These are phyloP conservation scores for Coemansia sp. DNA, from an alignment of 192 early-diverging fungal species.

Conservation along the genomic window DNA sequence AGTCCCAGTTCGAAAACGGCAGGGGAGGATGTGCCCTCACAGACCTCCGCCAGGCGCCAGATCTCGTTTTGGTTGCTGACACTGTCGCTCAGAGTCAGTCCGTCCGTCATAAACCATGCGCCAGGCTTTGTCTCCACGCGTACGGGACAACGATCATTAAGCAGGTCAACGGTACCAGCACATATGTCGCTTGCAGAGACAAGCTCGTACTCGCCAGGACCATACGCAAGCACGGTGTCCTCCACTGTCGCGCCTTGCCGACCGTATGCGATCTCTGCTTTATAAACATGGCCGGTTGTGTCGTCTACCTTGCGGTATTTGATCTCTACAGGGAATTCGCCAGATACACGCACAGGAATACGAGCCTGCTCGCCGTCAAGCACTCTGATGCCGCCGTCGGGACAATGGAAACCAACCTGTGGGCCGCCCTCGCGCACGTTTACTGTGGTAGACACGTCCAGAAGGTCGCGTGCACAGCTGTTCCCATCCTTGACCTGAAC, in stretches of 20 bases:
- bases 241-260: constrained; percentile 6
- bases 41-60: constrained; percentile 26
- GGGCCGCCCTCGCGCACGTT: constrained; percentile 44
- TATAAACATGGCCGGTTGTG: constrained; percentile 9
- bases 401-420: constrained; percentile 31
- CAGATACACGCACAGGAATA: constrained; percentile 27
- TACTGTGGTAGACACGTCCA: constrained; percentile 20
- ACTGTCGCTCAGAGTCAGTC: background rate
- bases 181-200: constrained; percentile 36
- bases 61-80: background rate
- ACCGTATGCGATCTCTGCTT: constrained; percentile 12
- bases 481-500: constrained; percentile 42
- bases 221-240: constrained; percentile 26
- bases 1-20: constrained; percentile 36
- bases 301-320: constrained; percentile 35
- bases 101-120: constrained; percentile 36
- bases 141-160: constrained; percentile 27
- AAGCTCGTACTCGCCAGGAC: constrained; percentile 49
- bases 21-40: constrained; percentile 22
- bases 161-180: constrained; percentile 31
- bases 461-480: constrained; percentile 41
- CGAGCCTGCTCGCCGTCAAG: constrained; percentile 37
- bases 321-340: constrained; percentile 45
- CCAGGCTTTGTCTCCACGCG: constrained; percentile 44
- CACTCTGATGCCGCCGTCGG: constrained; percentile 24